A percentile compares a stretch with the other conserved stretches of the same genome.
phyloP scores from a whole-genome alignment of 306 rosid species.

The Purshia tridentata region DNA sequence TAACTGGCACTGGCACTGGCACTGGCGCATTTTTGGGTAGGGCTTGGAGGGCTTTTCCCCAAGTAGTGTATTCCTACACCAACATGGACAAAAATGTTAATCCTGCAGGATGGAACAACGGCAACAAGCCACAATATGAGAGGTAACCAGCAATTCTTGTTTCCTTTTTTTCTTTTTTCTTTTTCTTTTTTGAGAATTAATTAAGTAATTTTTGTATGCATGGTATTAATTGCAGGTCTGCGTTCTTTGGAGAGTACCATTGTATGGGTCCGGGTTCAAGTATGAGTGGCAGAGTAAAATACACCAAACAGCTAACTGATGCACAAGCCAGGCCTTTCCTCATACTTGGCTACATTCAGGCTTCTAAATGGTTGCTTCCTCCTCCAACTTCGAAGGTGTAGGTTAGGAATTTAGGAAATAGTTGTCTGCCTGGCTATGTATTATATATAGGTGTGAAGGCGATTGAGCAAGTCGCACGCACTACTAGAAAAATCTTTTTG shows the following conservation, averaged over 20 bases:
- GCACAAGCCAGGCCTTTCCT: slow-evolving; percentile 36
- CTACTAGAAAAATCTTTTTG: too few relatives aligned
- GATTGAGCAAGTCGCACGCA: too few relatives aligned
- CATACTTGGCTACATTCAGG: slow-evolving; percentile 36
- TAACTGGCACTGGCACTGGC: slow-evolving; percentile 46
- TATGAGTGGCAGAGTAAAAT: background rate
- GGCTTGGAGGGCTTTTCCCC: slow-evolving; percentile 47
- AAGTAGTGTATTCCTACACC: slow-evolving; percentile 45
- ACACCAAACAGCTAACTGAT: slow-evolving; percentile 21
- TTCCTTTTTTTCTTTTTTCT: too few relatives aligned
- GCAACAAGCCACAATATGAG: slow-evolving; percentile 6
- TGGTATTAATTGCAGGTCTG: slow-evolving; percentile 25
- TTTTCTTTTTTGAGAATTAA: background rate
- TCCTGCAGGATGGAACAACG: slow-evolving; percentile 44
- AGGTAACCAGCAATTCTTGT: slow-evolving; percentile 20
- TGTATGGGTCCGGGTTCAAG: slow-evolving; percentile 32
- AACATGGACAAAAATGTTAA: slow-evolving; percentile 25
- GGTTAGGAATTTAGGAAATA: too few relatives aligned
- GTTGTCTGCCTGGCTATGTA: too few relatives aligned
- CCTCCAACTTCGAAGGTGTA: slow-evolving; percentile 36
- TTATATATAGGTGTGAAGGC: too few relatives aligned
- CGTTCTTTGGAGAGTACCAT: slow-evolving; percentile 44
- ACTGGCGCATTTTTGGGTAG: slow-evolving; percentile 44
- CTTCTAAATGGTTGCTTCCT: slow-evolving; percentile 57
- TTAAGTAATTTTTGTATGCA: too few relatives aligned